Percentiles rank a stretch among this genome's conserved stretches.
Conservation (phyloP, 768 basidiomycete genomes). For the Agrocybe pediades region DNA sequence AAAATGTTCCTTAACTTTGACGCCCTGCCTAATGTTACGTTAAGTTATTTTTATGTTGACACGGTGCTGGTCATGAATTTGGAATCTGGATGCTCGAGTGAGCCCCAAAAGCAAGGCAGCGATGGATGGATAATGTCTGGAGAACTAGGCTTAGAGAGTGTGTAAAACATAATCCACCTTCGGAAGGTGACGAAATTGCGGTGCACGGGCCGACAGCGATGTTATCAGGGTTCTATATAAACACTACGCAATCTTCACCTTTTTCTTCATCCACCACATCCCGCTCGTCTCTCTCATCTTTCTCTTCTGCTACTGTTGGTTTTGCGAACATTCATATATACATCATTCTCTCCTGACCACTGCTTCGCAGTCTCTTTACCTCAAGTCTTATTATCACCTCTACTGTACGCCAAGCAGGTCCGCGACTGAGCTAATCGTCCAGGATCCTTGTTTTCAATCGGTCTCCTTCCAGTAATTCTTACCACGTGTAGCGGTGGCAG, state of each 20-base stretch:
- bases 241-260: background rate
- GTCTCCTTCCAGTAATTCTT: background rate
- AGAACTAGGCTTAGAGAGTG: too few species aligned
- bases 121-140: too few species aligned
- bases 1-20: background rate
- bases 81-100: too few species aligned
- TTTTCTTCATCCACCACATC: background rate
- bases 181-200: constrained; percentile 1
- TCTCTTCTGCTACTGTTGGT: too few species aligned
- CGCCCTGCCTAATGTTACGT: too few species aligned
- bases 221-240: constrained; percentile 6
- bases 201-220: constrained; percentile 10
- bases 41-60: background rate
- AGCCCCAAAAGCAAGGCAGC: too few species aligned
- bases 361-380: too few species aligned
- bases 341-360: too few species aligned
- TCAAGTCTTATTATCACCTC: background rate
- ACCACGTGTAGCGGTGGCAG: background rate
- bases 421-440: background rate
- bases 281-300: too few species aligned
- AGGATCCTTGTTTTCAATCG: background rate
- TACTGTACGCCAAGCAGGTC: background rate
- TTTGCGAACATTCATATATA: too few species aligned
- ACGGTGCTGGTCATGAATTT: too few species aligned
- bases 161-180: too few species aligned